phyloP scores from a whole-genome alignment of 176 grass and related monocot genomes.

The Lolium rigidum region DNA sequence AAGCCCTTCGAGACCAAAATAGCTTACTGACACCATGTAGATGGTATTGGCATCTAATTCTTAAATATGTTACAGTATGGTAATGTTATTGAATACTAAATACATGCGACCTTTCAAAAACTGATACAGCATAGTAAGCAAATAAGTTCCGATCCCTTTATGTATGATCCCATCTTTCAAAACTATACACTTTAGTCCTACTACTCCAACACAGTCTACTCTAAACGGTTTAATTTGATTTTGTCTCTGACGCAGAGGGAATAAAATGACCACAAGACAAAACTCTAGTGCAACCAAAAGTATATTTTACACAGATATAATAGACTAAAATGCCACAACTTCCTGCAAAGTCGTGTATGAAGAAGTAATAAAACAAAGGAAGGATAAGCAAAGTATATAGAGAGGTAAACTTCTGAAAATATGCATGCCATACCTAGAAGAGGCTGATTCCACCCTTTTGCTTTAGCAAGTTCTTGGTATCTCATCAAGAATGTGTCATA shows the following conservation, averaged over 20 bases:
- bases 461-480: constrained; percentile 84
- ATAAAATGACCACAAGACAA: background rate
- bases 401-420: background rate
- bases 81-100: background rate
- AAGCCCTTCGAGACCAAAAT: constrained; percentile 14
- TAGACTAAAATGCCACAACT: constrained; percentile 14
- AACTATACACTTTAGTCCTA: background rate
- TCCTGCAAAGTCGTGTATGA: background rate
- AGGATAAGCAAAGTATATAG: background rate
- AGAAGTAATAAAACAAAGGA: constrained; percentile 1
- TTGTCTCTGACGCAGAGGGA: background rate
- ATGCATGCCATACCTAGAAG: constrained; percentile 67
- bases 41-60: background rate
- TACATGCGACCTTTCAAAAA: background rate
- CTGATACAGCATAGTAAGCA: background rate
- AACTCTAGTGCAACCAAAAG: background rate
- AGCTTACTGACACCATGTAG: too few species aligned
- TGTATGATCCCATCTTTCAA: background rate
- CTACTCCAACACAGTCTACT: constrained; percentile 11
- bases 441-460: constrained; percentile 77
- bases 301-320: constrained; percentile 22
- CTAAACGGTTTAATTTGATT: background rate
- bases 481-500: constrained; percentile 90
- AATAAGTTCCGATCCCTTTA: background rate
- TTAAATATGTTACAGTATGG: background rate